Base-by-base conservation (phyloP, 2,329 filamentous ascomycete genomes). In the Diaporthe citrichinensis region DNA sequence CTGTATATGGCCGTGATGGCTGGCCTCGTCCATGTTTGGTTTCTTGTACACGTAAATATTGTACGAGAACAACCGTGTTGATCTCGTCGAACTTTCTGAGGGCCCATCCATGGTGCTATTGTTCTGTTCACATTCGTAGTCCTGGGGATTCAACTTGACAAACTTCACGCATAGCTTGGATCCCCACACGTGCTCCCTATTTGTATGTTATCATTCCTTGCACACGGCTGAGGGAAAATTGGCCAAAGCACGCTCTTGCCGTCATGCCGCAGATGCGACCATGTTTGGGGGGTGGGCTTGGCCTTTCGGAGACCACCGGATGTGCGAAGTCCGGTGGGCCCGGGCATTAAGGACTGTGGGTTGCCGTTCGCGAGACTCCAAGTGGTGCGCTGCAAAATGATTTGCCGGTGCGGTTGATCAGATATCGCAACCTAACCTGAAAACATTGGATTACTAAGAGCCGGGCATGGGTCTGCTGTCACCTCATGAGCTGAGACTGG, bases 321-420 rank as follows among this genome's bases (percentile, higher is more conserved):
- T 59, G 57, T 59, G 57, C 57, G 57, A 59, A 59, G 57, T 39
- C 57, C 57, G 57, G 39, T 59, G 34, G 17, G 57, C n/a, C 23
- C 57, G 57, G 57, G 57, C 57, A 59, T 59, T 15, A n/a, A n/a
- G 17, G 20, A 25, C 34, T 59, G 34, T 20, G 57, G 14, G 39
- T 57, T 7, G 34, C 57, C 57, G 34, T n/a, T 39, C 20, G 10
- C 20, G n/a, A 8, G 20, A n/a, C 57, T 39, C 39, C 57, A 59
- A 59, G 9, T 7, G 31, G 57, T 39, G 31, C 57, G 12, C 17
- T 59, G 34, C 8, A 59, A 15, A 59, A 36, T 14, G 31, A 59
- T 36, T 59, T 7, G 57, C 57, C 57, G 57, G 20, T 4, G 34
- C 57, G 3, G 2, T 39, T 39, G 20, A 59, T 39, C 57, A 36